Evolutionary conservation across 1,284 basidiomycete species (phyloP), one percentile per base, ranked within the genome.

Genomic region (Pascua sp.): DNA sequence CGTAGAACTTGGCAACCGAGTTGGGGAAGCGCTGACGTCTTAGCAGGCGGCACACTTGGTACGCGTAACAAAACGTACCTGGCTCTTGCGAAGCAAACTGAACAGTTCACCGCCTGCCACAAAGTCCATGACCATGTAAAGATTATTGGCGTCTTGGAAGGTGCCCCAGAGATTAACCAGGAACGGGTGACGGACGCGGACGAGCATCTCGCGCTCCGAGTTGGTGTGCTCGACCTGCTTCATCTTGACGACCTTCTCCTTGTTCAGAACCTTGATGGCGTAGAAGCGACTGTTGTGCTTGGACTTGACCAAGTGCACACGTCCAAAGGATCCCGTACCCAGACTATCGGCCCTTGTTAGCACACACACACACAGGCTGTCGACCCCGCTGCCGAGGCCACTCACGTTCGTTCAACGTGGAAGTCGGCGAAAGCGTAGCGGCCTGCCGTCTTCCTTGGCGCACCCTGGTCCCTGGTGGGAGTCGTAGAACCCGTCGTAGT

Each of bases 51-150:
- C 24, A 32, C 24, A 32, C 24, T 11, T 4, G 17, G 9, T 7
- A 32, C 3, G 24, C 24, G 24, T 32, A 3, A 32, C 10, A 39
- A 16, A 13, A 42, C 11, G 85, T 65, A 92, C 92, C 75, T 90
- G 90, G 50, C 90, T 92, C 78, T 91, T 84, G 59, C 93, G 83
- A 59, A 97, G 77, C 46, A 96, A 83, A 47, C 89, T 90, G 74
- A 98, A 99, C 8, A 99, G 81, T 77, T 99, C 95, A 16, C 95
- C 95, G 17, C 95, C 95, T 0, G 93, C 91, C 5, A 98, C 95
- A 73, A 97, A 99, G 79, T 98, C 96, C 95, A 98, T 98, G 57
- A 98, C 94, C 93, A 99, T 97, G 81, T 96, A 99, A 12, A 98
- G 80, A 73, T 97, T 98, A 47, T 89, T 83, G 11, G 86, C 80